Conservation (phyloP, 768 basidiomycete species). For the Boletus eberwhitei region DNA sequence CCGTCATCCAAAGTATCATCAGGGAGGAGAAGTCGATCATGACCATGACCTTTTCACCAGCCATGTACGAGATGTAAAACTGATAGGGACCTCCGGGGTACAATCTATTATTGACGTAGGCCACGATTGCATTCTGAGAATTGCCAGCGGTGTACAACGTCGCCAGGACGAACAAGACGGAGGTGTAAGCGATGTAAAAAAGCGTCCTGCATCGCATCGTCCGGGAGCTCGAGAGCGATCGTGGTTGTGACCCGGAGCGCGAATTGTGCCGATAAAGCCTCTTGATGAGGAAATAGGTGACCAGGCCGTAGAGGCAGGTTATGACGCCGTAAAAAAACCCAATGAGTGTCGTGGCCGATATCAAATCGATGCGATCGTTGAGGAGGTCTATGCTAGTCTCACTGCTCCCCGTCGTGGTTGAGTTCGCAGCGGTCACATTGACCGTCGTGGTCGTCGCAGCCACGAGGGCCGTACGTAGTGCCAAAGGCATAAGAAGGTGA, state of each 20-base stretch:
- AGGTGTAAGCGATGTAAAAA: constrained; percentile 28
- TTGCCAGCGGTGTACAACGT: constrained; percentile 29
- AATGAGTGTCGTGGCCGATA: constrained; percentile 23
- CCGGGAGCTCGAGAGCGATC: neutral
- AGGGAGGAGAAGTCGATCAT: constrained; percentile 22
- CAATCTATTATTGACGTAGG: constrained; percentile 29
- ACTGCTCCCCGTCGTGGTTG: neutral
- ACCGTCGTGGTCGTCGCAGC: constrained; percentile 2
- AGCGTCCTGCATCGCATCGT: constrained; percentile 17
- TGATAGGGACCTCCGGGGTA: constrained; percentile 26
- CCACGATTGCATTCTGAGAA: constrained; percentile 27
- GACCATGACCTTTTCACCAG: constrained; percentile 20
- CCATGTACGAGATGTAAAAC: constrained; percentile 25
- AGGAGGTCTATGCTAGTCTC: constrained; percentile 10
- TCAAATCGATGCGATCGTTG: constrained; percentile 24
- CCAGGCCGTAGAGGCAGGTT: constrained; percentile 18
- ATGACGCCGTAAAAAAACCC: constrained; percentile 24
- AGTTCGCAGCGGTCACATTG: constrained; percentile 10
- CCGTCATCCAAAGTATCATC: constrained; percentile 31
- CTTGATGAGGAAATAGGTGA: constrained; percentile 17
- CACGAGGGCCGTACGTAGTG: constrained; percentile 4
- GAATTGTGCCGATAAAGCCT: constrained; percentile 11
- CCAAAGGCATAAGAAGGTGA: constrained; percentile 4
- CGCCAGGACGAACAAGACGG: constrained; percentile 25
- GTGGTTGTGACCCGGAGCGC: constrained; percentile 6